These are phyloP conservation scores for Gossypium trilobum DNA, from an alignment of 441 rosid species.

Conservation along the genomic window DNA sequence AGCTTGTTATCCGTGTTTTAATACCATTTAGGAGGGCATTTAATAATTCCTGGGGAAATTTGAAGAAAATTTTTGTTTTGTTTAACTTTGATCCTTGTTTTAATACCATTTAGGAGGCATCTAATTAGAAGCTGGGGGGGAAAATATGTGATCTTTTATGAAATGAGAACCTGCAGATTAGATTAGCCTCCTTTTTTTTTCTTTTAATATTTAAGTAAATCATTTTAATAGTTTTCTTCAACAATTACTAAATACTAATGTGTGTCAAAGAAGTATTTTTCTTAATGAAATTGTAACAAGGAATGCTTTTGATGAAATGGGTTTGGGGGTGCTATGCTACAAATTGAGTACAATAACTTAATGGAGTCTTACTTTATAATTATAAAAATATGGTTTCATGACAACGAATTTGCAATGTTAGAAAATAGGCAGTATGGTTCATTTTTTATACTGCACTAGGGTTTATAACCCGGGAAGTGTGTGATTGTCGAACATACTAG, in stretches of 20 bases:
- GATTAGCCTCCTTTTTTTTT: neutral
- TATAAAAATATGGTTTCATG: neutral
- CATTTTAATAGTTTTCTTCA: neutral
- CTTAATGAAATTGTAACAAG: neutral
- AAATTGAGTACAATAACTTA: neutral
- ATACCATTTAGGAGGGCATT: neutral
- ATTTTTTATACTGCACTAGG: neutral
- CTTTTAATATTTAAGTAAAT: too few species aligned
- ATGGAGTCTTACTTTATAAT: neutral
- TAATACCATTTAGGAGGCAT: neutral
- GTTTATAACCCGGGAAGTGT: neutral
- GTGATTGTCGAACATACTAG: neutral
- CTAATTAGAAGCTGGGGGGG: neutral
- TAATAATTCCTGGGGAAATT: neutral
- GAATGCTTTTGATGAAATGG: neutral
- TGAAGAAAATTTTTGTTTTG: neutral
- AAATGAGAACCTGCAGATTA: neutral
- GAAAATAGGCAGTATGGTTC: neutral
- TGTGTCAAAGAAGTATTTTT: neutral
- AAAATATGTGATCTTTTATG: neutral
- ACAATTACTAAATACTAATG: neutral
- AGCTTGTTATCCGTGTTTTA: neutral
- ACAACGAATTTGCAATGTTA: neutral
- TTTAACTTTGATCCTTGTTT: neutral
- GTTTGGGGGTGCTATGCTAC: neutral